phyloP scores from a whole-genome alignment of 805 yeast genomes.

The Candida vaughaniae region DNA sequence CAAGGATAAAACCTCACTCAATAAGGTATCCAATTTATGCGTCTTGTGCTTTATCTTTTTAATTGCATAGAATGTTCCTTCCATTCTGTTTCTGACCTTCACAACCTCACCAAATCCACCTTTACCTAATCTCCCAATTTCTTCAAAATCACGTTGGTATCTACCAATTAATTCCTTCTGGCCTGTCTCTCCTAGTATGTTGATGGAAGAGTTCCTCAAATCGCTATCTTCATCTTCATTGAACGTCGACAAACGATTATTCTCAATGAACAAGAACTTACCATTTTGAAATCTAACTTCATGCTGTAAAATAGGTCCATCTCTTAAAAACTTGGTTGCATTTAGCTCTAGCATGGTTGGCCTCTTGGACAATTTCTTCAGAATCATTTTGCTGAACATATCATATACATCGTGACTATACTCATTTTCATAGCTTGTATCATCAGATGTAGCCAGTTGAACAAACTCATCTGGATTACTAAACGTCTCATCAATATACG shows the following conservation, averaged over 20 bases:
- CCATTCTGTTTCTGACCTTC: conserved; percentile 90
- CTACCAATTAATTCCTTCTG: conserved; percentile 49
- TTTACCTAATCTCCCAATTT: conserved; percentile 82
- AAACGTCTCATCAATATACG: conserved; percentile 51
- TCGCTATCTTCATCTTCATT: conserved; percentile 6
- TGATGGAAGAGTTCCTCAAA: neutral
- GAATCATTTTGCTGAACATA: conserved; percentile 65
- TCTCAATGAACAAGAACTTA: conserved; percentile 5
- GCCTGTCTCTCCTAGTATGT: neutral
- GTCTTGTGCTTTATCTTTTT: conserved; percentile 86
- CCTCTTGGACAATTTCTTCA: conserved; percentile 63
- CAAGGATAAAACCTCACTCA: conserved; percentile 88
- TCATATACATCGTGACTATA: conserved; percentile 65
- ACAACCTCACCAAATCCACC: conserved; percentile 99
- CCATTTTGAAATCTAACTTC: conserved; percentile 12
- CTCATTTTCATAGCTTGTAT: conserved; percentile 59
- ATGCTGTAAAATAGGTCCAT: conserved; percentile 46
- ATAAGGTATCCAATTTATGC: conserved; percentile 72
- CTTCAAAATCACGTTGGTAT: conserved; percentile 92
- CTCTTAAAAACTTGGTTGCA: conserved; percentile 78
- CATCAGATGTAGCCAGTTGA: conserved; percentile 20
- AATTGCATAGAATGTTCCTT: conserved; percentile 92
- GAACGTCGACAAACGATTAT: neutral
- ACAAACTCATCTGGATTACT: conserved; percentile 44
- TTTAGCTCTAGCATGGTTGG: conserved; percentile 82